Conservation (phyloP, 108 stramenopile species). For the Discostella pseudostelligera region DNA sequence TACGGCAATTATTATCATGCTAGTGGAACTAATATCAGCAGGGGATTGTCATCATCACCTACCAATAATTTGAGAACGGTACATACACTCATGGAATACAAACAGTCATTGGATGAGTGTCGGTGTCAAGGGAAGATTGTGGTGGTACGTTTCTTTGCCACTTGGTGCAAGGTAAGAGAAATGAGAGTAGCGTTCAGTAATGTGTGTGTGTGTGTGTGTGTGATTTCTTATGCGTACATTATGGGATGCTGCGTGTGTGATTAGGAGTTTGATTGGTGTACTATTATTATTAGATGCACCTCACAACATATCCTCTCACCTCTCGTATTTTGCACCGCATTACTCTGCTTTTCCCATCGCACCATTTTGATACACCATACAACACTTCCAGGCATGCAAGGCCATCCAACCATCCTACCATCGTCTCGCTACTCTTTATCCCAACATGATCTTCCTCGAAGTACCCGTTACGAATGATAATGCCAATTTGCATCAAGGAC, state of each 20-base stretch:
- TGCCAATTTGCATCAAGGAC: constrained; percentile 70
- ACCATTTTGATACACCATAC: not conserved
- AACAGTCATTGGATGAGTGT: constrained; percentile 48
- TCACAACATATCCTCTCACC: too few species aligned
- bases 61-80: constrained; percentile 52
- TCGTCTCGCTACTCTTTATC: constrained; percentile 45
- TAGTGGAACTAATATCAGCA: constrained; percentile 29
- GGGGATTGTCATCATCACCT: too few species aligned
- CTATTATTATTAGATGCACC: too few species aligned
- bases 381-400: constrained; percentile 53
- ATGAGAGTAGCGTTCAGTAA: not conserved
- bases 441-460: constrained; percentile 59
- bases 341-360: too few species aligned
- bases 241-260: too few species aligned
- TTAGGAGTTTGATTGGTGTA: too few species aligned
- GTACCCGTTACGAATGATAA: constrained; percentile 72
- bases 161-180: constrained; percentile 71
- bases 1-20: not conserved
- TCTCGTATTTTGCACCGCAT: too few species aligned
- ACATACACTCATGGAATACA: constrained; percentile 61
- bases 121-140: constrained; percentile 44
- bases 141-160: constrained; percentile 64
- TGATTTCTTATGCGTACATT: too few species aligned
- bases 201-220: not conserved
- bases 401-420: constrained; percentile 64